Evolutionary conservation across 805 yeast species (phyloP), one percentile per base, ranked within the genome.

Genomic region (Candida caryicola): DNA sequence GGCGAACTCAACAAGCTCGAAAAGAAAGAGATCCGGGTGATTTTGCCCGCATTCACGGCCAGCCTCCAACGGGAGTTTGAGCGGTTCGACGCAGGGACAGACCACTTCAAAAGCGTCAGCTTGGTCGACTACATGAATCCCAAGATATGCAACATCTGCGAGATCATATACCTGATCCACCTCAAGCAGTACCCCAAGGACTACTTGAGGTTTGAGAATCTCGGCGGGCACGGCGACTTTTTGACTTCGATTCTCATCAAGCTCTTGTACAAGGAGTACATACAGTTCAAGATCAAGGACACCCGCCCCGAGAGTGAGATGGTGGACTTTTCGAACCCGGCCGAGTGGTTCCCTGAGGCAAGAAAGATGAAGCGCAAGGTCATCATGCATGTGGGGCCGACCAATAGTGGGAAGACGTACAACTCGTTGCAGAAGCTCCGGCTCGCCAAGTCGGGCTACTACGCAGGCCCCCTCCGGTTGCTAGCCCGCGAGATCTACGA

Each of bases 351-450:
- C 52, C 96, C 98, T 0, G 79, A 73, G 31, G 95, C 99, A 0
- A 70, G 98, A 28, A 76, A 79, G 45, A 69, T 88, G 66, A 81
- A 79, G 46, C 69, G 99, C 28, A 81, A 83, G 35, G 72, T 93
- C 34, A 74, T 84, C n/a, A 76, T 93, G 80, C 99, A 93, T 57
- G 86, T 93, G 8, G 99, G 99, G 0, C 99, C 99, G 1, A 93
- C 99, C 0, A 93, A 93, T 58, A 82, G 93, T 48, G 99, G 99
- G 9, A 93, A 93, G 54, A 93, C 98, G 0, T 85, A 86, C 55
- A 74, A 77, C 33, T 95, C 98, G 0, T 64, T 93, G 32, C 71
- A 83, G 50, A 72, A 79, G 39, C 69, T 93, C 34, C 80, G 80
- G 49, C 52, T 60, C 15, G 79, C 88, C 12, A 70, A 78, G 23